Evolutionary conservation across 768 basidiomycete species (phyloP), one percentile per base, ranked within the genome.

Genomic region (Mycena floridula): DNA sequence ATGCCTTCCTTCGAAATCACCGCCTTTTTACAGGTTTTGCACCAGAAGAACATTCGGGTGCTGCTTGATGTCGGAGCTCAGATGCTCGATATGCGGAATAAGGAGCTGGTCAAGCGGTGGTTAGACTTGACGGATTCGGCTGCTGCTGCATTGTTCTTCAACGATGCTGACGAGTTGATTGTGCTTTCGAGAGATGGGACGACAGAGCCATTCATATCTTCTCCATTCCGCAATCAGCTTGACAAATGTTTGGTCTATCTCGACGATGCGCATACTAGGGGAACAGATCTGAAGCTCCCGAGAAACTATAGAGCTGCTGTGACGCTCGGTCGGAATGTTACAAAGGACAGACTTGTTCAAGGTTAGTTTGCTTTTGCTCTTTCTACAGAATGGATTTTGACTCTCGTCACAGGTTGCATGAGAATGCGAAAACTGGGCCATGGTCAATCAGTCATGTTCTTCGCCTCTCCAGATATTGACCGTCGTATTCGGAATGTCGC

Each of bases 31-130:
- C n/a, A 15, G 15, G 59, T 62, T 11, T n/a, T 44, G 1, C 64
- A 73, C 48, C 43, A 43, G 1, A 69, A 66, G 3, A 56, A 61
- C n/a, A 61, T 77, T 22, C 64, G 62, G 20, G 75, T 79, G 5
- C 55, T 79, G 16, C 55, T 79, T 13, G 77, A 79, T 36, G 76
- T 79, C 11, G 78, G 77, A 3, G 77, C 77, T 0, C 77, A 79
- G 48, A 72, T 80, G 59, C 58, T 79, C 8, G 77, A 79, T 30
- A 58, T 75, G 44, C 54, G 62, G 20, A 79, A 76, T 47, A 25
- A 51, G 3, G 58, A 70, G 22, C 43, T 79, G 4, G 72, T 64
- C 1, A 26, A 43, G 18, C 35, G 51, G 2, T 79, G 77, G 78
- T 55, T 79, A 4, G 44, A 43, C n/a, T 37, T 59, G 20, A 50